Evolutionary conservation across 768 basidiomycete genomes (phyloP).

Genomic region (Antrodiella citrinella): DNA sequence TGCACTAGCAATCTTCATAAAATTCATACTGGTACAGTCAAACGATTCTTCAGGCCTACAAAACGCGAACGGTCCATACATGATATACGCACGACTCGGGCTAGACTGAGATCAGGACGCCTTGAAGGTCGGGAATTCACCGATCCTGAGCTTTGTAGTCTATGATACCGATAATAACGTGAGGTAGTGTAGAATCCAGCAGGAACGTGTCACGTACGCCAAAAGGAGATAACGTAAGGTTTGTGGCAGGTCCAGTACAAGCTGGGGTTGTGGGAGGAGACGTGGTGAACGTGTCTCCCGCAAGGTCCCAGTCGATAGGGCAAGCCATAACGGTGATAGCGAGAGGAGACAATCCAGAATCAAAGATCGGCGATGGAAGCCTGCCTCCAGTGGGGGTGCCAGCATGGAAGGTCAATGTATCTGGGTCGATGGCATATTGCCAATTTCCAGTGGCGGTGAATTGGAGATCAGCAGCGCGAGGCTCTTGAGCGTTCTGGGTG

Average conservation of each 20-base stretch:
- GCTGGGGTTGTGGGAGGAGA: slow-evolving; percentile 35
- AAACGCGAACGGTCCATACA: too few species aligned
- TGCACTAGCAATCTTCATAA: too few species aligned
- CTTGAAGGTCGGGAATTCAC: slow-evolving; percentile 25
- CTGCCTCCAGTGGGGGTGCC: slow-evolving; percentile 15
- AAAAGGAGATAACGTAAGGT: slow-evolving; percentile 38
- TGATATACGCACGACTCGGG: too few species aligned
- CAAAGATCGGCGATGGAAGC: slow-evolving; percentile 29
- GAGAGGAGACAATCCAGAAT: slow-evolving; percentile 39
- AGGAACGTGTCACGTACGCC: slow-evolving; percentile 31
- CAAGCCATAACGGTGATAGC: slow-evolving; percentile 44
- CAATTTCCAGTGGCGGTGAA: slow-evolving; percentile 40
- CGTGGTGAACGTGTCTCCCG: slow-evolving; percentile 42
- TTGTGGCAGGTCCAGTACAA: slow-evolving; percentile 34
- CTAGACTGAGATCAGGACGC: too few species aligned
- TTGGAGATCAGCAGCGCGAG: slow-evolving; percentile 40
- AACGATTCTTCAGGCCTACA: too few species aligned
- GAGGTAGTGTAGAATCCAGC: background rate
- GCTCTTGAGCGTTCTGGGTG: slow-evolving; percentile 32
- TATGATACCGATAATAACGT: slow-evolving; percentile 5
- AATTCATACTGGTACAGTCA: too few species aligned
- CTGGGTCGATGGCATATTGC: slow-evolving; percentile 49
- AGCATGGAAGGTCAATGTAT: slow-evolving; percentile 22
- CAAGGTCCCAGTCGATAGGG: slow-evolving; percentile 36
- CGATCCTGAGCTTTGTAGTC: slow-evolving; percentile 25